Base-by-base conservation (phyloP, 2,329 filamentous ascomycete genomes). In the Neurospora sp. region DNA sequence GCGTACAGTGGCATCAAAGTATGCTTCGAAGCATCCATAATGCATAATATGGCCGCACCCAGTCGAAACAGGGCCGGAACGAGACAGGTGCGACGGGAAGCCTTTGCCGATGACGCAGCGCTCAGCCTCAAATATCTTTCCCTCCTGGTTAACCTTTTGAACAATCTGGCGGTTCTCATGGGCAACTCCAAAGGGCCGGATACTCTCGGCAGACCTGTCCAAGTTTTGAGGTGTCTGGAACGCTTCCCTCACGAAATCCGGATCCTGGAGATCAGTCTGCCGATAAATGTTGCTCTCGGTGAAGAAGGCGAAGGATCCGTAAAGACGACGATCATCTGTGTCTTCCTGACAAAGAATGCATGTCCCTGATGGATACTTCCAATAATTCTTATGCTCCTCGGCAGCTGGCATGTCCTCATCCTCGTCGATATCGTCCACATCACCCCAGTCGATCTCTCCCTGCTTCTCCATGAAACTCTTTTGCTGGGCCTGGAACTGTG, bases 1-100 rank as follows among this genome's bases (percentile, higher is more conserved):
- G 71, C 94, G 87, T 68, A 90, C 85, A 0, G 93, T 97, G 4
- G 95, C 93, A 66, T 92, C 88, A 73, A 92, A 91, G 77, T 98
- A 99, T 52, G 91, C 88, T 76, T 97, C 93, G 77, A 99, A 99
- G 81, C 96, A 99, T 74, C 88, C 89, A 78, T 92, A 98, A 79
- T 99, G 96, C 96, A 99, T 99, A 77, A 99, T 96, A 79, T 99
- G 96, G 2, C 96, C 96, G 79, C 96, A 99, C 10, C 95, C 93
- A 41, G 92, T 92, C 11, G 94, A 92, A 1, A 98, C 91, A 0
- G 95, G 92, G 0, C 94, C 96, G 19, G 87, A 84, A 37, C 86
- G 84, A 40, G 88, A 88, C 52, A 88, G 84, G 10, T 86, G 83
- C 6, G 89, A 84, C 2, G 92, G 91, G 77, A 97, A 99, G 0